A percentile compares a stretch with the other conserved stretches of the same genome.
phyloP scores from a whole-genome alignment of 495 filamentous ascomycete genomes.

The Rostrohypoxylon terebratum region DNA sequence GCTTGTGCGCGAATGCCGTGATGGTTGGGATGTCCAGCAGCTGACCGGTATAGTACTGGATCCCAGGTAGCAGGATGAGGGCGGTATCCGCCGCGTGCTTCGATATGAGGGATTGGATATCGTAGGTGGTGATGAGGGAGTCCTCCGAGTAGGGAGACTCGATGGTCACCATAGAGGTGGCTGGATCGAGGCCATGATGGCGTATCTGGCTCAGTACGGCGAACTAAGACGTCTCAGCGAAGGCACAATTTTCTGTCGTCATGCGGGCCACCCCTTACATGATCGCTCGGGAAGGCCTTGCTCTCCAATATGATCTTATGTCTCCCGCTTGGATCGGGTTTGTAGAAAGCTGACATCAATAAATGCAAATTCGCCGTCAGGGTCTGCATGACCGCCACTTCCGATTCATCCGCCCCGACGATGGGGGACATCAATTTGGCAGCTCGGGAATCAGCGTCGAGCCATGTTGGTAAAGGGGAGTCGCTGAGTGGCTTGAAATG shows the following conservation, averaged over 20 bases:
- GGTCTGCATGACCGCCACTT: constrained; percentile 95
- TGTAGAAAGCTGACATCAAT: constrained; percentile 92
- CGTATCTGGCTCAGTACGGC: constrained; percentile 88
- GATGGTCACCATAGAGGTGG: constrained; percentile 80
- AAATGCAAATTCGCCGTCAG: constrained; percentile 93
- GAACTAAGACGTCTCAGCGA: constrained; percentile 67
- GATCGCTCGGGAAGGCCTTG: constrained; percentile 95
- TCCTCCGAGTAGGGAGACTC: constrained; percentile 67
- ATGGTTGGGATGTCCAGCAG: constrained; percentile 87
- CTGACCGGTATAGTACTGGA: constrained; percentile 97
- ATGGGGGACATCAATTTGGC: constrained; percentile 81
- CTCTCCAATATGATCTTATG: constrained; percentile 94
- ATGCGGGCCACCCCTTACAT: constrained; percentile 59
- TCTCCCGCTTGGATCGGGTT: constrained; percentile 73
- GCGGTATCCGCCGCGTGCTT: constrained; percentile 80
- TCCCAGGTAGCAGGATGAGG: constrained; percentile 84
- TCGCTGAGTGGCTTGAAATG: constrained; percentile 88
- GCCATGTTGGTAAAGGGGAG: constrained; percentile 80
- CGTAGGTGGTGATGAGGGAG: constrained; percentile 71
- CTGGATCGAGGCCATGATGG: constrained; percentile 76
- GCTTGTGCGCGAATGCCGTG: constrained; percentile 79
- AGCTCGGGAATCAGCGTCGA: constrained; percentile 79
- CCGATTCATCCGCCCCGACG: constrained; percentile 81
- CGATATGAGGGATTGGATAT: constrained; percentile 81
- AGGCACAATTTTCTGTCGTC: constrained; percentile 32